Evolutionary conservation across 139 green algal genomes (phyloP), one percentile per base, ranked within the genome.

Genomic region (Spirogloea muscicola): DNA sequence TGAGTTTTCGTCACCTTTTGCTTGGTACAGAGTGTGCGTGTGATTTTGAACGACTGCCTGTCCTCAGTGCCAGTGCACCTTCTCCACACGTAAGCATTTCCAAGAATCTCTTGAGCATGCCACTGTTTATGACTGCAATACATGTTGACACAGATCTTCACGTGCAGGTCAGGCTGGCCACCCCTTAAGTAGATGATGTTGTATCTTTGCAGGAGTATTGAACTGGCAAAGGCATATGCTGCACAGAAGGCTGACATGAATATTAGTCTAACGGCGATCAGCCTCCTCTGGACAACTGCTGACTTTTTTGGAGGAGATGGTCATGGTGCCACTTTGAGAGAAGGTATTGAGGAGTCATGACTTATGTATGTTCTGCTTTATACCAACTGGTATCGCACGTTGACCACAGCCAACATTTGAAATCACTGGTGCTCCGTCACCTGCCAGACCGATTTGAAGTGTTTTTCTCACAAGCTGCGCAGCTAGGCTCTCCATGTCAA

Each of bases 251-350:
- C 70, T 0, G 88, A 93, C 34, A 58, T 97, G n/a, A 97, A 97
- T 64, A 90, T 97, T 10, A 90, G 78, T 46, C 86, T 97, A 3
- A 93, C 92, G 7, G 84, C 92, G 31, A 88, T 97, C 59, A 88
- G 85, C 51, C 80, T 96, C 58, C 86, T 97, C 1, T 97, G 92
- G 92, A 95, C 91, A 68, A 87, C 86, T 2, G 87, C 87, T 21
- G 92, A 97, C 73, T 80, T 79, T 16, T 82, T 79, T 58, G 75
- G 33, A 25, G 44, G 73, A 0, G 42, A 40, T 39, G 27, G 31
- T 7, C 43, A 42, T 21, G 7, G 40, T 62, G 52, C 52, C 6
- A 62, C 9, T 62, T n/a, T 62, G 6, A 55, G n/a, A n/a, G 9
- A 62, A 33, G 52, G 52, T 39, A 33, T 39, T 62, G 52, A 39